phyloP scores from a whole-genome alignment of 148 eudicot species.

The Chenopodium quinoa region DNA sequence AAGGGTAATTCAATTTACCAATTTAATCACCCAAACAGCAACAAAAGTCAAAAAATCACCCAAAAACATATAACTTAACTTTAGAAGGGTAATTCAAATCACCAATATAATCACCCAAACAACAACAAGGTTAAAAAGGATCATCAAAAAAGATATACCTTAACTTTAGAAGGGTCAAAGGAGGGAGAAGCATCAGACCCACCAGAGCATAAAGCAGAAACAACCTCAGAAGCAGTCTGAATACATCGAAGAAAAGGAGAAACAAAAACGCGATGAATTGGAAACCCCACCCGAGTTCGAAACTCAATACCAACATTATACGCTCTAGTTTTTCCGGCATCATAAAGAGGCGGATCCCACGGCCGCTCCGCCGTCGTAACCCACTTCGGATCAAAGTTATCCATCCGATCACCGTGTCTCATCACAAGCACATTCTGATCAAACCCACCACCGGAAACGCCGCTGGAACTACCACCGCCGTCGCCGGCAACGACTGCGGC shows the following conservation, averaged over 20 bases:
- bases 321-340: conserved; percentile 54
- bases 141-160: conserved; percentile 36
- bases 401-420: conserved; percentile 90
- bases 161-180: conserved; percentile 55
- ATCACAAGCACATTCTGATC: conserved; percentile 71
- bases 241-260: conserved; percentile 82
- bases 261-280: conserved; percentile 68
- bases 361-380: conserved; percentile 53
- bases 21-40: neutral
- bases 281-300: conserved; percentile 46
- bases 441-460: neutral
- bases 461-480: neutral
- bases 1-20: neutral
- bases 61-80: too few relatives aligned
- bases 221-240: conserved; percentile 69
- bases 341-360: conserved; percentile 80
- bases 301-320: conserved; percentile 47
- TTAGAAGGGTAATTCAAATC: too few relatives aligned
- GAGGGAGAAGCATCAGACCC: conserved; percentile 18
- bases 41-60: neutral
- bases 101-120: too few relatives aligned
- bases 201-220: conserved; percentile 50
- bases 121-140: conserved; percentile 37
- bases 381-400: conserved; percentile 75
- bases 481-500: neutral